phyloP scores from a whole-genome alignment of 2,329 filamentous ascomycete genomes.

The Trichophyton rubrum region DNA sequence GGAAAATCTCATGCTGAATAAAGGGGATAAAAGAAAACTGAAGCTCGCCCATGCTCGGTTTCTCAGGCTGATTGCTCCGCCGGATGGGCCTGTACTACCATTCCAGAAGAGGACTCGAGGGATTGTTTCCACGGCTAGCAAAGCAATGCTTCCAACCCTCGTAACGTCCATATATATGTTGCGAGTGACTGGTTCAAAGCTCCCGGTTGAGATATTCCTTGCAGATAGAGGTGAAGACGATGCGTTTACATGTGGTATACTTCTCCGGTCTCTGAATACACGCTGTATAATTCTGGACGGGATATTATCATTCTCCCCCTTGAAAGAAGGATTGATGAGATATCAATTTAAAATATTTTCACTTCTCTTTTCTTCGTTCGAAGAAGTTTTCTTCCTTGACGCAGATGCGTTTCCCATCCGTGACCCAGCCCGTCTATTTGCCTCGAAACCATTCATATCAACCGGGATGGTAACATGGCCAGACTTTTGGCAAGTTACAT shows the following conservation, averaged over 20 bases:
- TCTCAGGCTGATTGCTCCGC: constrained; percentile 7
- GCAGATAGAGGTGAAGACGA: constrained; percentile 21
- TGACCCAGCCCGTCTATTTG: constrained; percentile 37
- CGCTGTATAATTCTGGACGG: constrained; percentile 18
- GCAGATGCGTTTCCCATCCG: constrained; percentile 43
- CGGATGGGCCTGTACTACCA: constrained; percentile 7
- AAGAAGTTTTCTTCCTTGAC: constrained; percentile 48
- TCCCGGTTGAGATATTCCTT: constrained; percentile 30
- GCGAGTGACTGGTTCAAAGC: constrained; percentile 21
- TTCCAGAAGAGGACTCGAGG: constrained; percentile 11
- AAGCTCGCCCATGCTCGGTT: constrained; percentile 13
- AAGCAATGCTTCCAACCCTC: constrained; percentile 22
- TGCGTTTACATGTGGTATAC: constrained; percentile 19
- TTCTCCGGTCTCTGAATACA: constrained; percentile 24
- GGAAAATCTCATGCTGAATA: constrained; percentile 11
- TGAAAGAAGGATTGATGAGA: constrained; percentile 45
- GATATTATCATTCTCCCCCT: constrained; percentile 24
- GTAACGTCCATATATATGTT: constrained; percentile 26
- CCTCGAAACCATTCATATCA: constrained; percentile 40
- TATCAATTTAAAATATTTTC: constrained; percentile 48
- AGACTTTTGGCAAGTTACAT: constrained; percentile 39
- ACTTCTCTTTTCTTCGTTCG: constrained; percentile 47
- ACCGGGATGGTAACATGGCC: constrained; percentile 47
- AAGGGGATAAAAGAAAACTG: constrained; percentile 10
- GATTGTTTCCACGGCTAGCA: constrained; percentile 13